These are phyloP conservation scores for Tricholoma bakamatsutake DNA, from an alignment of 768 basidiomycete genomes.

Conservation along the genomic window DNA sequence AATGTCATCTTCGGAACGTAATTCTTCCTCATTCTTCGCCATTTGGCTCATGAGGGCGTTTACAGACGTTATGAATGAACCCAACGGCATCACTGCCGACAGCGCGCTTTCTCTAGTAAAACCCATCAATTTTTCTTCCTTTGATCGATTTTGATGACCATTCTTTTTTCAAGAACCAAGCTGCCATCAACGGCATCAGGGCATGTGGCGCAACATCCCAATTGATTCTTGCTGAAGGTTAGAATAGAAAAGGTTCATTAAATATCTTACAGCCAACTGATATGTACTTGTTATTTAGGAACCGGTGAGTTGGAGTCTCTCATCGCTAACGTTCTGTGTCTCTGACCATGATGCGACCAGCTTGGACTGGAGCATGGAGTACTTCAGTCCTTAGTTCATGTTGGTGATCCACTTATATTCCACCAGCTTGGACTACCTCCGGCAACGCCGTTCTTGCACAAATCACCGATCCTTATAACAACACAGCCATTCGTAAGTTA, in stretches of 20 bases:
- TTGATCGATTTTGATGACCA: neutral
- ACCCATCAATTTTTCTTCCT: neutral
- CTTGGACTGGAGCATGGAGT: slow-evolving; percentile 60
- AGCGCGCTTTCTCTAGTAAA: slow-evolving; percentile 45
- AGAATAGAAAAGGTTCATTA: neutral
- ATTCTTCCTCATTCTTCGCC: neutral
- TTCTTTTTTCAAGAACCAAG: slow-evolving; percentile 41
- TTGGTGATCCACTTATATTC: slow-evolving; percentile 2
- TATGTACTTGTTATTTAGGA: slow-evolving; percentile 10
- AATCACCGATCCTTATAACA: slow-evolving; percentile 56
- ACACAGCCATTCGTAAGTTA: slow-evolving; percentile 48
- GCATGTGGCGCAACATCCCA: slow-evolving; percentile 55
- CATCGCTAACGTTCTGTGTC: slow-evolving; percentile 5
- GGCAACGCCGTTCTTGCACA: slow-evolving; percentile 51
- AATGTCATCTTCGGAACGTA: slow-evolving; percentile 50
- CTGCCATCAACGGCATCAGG: slow-evolving; percentile 61
- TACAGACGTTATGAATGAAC: slow-evolving; percentile 58
- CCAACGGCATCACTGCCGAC: slow-evolving; percentile 49
- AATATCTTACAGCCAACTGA: neutral
- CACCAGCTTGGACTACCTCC: slow-evolving; percentile 45
- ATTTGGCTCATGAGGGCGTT: neutral
- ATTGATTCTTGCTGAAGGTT: slow-evolving; percentile 42
- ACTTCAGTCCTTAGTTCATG: slow-evolving; percentile 6
- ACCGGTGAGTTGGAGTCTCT: slow-evolving; percentile 24
- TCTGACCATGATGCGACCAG: slow-evolving; percentile 20